Conservation (phyloP, 2,329 filamentous ascomycete species). For the Alternaria angustiovoidea region DNA sequence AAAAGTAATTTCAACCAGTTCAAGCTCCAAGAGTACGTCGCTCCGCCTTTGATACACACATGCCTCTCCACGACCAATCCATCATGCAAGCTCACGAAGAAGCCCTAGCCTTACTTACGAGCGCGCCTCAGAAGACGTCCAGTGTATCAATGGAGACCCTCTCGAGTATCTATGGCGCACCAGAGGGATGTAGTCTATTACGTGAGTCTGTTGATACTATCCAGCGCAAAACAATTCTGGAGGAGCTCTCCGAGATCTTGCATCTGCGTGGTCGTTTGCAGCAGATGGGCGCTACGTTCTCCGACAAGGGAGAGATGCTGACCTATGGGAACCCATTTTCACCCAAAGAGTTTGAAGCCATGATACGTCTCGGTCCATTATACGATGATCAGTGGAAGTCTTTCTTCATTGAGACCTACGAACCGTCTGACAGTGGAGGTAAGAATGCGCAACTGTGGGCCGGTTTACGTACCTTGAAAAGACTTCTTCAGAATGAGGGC, state of each 20-base stretch:
- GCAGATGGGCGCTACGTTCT: conserved; percentile 15
- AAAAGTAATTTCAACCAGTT: neutral
- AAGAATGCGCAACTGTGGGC: neutral
- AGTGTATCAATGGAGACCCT: neutral
- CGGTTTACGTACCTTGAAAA: neutral
- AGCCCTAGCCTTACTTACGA: neutral
- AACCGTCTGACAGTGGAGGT: neutral
- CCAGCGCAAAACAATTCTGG: neutral
- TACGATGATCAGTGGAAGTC: conserved; percentile 19
- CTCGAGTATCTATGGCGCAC: neutral
- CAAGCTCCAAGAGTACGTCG: neutral
- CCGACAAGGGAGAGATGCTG: conserved; percentile 10
- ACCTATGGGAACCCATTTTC: conserved; percentile 17
- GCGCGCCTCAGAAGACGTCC: neutral
- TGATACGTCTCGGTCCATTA: conserved; percentile 15
- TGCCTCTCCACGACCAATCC: neutral
- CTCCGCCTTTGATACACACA: neutral
- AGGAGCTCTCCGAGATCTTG: neutral
- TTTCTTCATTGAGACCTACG: conserved; percentile 5
- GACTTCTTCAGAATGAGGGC: conserved; percentile 13
- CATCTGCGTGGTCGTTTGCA: conserved; percentile 14
- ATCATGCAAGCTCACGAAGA: neutral
- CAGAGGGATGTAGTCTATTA: neutral
- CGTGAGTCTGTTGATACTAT: neutral
- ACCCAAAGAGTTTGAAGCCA: conserved; percentile 11